These are phyloP conservation scores for Lecanicillium sp. DNA, from an alignment of 2,329 filamentous ascomycete genomes.

Conservation along the genomic window DNA sequence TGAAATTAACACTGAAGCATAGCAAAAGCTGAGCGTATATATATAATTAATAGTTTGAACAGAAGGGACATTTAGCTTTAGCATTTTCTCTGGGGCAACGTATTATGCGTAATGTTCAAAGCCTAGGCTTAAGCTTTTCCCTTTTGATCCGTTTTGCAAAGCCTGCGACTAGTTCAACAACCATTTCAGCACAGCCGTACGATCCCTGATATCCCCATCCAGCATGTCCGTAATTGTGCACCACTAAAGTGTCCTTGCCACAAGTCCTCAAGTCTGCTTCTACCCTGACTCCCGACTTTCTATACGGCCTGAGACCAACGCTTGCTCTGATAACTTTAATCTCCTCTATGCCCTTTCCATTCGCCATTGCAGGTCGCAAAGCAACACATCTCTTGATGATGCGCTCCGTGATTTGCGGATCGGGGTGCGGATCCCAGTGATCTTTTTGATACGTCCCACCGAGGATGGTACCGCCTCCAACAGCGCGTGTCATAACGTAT, in stretches of 20 bases:
- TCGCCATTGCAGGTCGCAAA: constrained; percentile 54
- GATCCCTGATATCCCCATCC: constrained; percentile 67
- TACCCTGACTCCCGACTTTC: constrained; percentile 64
- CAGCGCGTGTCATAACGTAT: constrained; percentile 77
- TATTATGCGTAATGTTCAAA: no score
- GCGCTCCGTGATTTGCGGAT: constrained; percentile 67
- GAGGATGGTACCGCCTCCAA: constrained; percentile 71
- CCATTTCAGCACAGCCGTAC: constrained; percentile 63
- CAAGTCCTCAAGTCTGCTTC: constrained; percentile 43
- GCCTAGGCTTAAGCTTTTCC: no score
- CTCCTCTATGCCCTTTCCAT: constrained; percentile 59
- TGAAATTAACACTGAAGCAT: no score
- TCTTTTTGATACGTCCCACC: constrained; percentile 75
- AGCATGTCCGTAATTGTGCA: constrained; percentile 74
- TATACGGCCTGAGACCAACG: constrained; percentile 70
- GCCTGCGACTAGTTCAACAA: constrained; percentile 49
- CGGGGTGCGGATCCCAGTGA: constrained; percentile 70
- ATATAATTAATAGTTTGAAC: no score
- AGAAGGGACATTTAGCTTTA: no score
- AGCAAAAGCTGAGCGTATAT: no score
- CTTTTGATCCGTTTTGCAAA: no score
- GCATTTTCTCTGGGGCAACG: no score
- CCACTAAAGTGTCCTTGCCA: constrained; percentile 51
- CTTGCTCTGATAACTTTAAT: constrained; percentile 71
- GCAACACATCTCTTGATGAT: constrained; percentile 75